Evolutionary conservation across 2,329 filamentous ascomycete genomes (phyloP), one percentile per base, ranked within the genome.

Genomic region (Claviceps sorghi): DNA sequence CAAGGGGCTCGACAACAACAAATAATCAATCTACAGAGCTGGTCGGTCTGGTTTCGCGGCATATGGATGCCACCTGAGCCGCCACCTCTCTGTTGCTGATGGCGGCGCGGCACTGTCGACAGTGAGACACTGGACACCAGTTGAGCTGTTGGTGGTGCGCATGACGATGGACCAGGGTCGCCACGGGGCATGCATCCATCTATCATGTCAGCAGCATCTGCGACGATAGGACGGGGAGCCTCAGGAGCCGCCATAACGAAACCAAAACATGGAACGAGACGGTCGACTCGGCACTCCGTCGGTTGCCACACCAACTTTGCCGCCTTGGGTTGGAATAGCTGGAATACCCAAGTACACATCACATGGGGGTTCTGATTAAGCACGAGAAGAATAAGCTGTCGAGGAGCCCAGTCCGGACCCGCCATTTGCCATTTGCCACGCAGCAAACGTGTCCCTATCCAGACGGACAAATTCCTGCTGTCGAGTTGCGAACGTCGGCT

Each of bases 181-280:
- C 54, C 56, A 38, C 54, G 40, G 41, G 43, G 48, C n/a, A n/a
- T n/a, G 48, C 52, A 49, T 55, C 51, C 48, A 50, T 52, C 49
- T 30, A n/a, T 32, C 17, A 41, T 26, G 13, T 40, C 17, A 8
- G 11, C 30, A 45, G 11, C 30, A 45, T 29, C 29, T 10, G 53
- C 26, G 49, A 30, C 22, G 41, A 49, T 32, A 21, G 42, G 46
- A 48, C 17, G 42, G 26, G 17, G 9, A 51, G 48, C 48, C 30
- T 36, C 41, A 26, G 17, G 9, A 51, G 48, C 48, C 30, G 43
- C 32, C 42, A 26, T 32, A 36, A 44, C 19, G 17, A 7, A 49
- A 22, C 21, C 26, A 26, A 26, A 5, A 3, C 26, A 26, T 26
- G 26, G 26, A 26, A 26, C 26, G 41, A 49, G 26, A 22, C 32